Percentiles rank a stretch among this genome's conserved stretches.
Conservation (phyloP, 805 yeast species). For the Suhomyces xylopsoci region DNA sequence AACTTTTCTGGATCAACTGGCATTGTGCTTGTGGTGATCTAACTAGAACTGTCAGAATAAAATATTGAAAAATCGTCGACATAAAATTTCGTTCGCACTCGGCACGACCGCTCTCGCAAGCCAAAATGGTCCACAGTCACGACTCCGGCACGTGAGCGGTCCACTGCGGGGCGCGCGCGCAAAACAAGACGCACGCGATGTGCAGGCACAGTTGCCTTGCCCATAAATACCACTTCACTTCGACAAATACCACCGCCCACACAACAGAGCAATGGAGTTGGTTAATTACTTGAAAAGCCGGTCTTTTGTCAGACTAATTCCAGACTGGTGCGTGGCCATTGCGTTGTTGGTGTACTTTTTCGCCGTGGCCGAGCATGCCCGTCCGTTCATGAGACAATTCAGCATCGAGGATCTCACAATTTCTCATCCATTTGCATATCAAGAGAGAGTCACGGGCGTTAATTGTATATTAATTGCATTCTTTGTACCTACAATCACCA, state of each 20-base stretch:
- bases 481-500: conserved; percentile 22
- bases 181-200: neutral
- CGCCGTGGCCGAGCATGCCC: conserved; percentile 32
- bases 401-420: conserved; percentile 29
- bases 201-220: neutral
- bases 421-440: conserved; percentile 33
- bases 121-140: neutral
- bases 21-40: conserved; percentile 39
- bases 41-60: neutral
- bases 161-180: neutral
- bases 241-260: neutral
- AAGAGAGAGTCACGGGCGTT: conserved; percentile 31
- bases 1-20: conserved; percentile 92
- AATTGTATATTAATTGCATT: conserved; percentile 28
- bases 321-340: conserved; percentile 31
- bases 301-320: conserved; percentile 7
- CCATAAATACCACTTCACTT: neutral
- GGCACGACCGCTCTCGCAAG: conserved; percentile 1
- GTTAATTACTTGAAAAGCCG: conserved; percentile 7
- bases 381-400: conserved; percentile 37
- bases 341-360: conserved; percentile 26
- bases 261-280: neutral
- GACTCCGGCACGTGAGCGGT: neutral
- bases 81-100: conserved; percentile 3
- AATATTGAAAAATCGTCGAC: conserved; percentile 5